Evolutionary conservation across 352 stramenopile species (phyloP).

Genomic region (Phytophthora lateralis): DNA sequence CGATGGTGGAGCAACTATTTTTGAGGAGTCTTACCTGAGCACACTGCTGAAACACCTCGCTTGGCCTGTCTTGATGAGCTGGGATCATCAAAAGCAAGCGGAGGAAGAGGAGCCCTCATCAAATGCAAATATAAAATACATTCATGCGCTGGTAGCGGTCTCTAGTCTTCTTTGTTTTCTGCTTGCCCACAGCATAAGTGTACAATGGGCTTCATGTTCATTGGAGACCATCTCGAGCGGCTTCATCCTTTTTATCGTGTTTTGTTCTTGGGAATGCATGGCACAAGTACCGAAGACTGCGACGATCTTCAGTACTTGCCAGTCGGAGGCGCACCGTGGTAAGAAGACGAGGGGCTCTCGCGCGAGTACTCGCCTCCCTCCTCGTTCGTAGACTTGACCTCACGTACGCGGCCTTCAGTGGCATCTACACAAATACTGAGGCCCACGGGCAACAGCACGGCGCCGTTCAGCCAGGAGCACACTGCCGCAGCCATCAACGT

Average conservation of each 20-base stretch:
- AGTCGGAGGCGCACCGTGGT: slow-evolving; percentile 23
- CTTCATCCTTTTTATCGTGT: slow-evolving; percentile 6
- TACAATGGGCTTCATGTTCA: slow-evolving; percentile 26
- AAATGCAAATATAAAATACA: slow-evolving; percentile 47
- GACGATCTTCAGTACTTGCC: slow-evolving; percentile 26
- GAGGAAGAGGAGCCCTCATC: slow-evolving; percentile 11
- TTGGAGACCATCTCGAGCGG: slow-evolving; percentile 17
- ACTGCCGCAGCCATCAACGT: slow-evolving; percentile 47
- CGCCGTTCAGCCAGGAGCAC: slow-evolving; percentile 41
- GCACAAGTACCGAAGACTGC: neutral
- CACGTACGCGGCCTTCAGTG: slow-evolving; percentile 39
- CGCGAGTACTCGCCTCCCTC: slow-evolving; percentile 41
- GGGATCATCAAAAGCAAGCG: neutral
- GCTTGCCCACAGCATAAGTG: slow-evolving; percentile 18
- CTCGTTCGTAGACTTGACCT: slow-evolving; percentile 46
- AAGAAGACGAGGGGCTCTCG: slow-evolving; percentile 41
- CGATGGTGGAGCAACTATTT: slow-evolving; percentile 27
- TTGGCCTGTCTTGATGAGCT: slow-evolving; percentile 1
- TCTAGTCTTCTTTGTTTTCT: slow-evolving; percentile 12
- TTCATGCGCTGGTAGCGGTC: slow-evolving; percentile 33
- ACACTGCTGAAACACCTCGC: slow-evolving; percentile 1
- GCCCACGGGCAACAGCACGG: slow-evolving; percentile 45
- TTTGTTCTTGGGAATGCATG: slow-evolving; percentile 1
- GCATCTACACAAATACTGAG: slow-evolving; percentile 55
- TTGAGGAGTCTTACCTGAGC: slow-evolving; percentile 9